Conservation (phyloP, 306 rosid species). For the Aeschynomene evenia region DNA sequence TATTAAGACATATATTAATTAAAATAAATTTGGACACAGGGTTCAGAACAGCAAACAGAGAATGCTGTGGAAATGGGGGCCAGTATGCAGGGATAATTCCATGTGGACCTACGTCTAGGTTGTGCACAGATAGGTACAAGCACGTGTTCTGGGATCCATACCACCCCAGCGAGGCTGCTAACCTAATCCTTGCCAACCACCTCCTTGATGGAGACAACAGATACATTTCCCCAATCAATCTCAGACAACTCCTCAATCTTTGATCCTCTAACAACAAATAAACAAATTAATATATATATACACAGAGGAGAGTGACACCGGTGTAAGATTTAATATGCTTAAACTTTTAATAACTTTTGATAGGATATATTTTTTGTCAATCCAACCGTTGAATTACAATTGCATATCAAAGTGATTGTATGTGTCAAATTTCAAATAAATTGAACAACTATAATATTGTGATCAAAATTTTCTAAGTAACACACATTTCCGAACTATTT, state of each 20-base stretch:
- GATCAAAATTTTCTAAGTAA: too few relatives aligned
- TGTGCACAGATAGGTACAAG: slow-evolving; percentile 56
- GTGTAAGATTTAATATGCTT: too few relatives aligned
- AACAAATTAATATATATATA: too few relatives aligned
- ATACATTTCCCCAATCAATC: slow-evolving; percentile 56
- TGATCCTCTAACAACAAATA: not conserved
- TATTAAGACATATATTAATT: too few relatives aligned
- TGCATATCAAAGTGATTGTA: too few relatives aligned
- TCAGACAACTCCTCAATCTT: slow-evolving; percentile 59
- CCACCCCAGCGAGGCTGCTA: slow-evolving; percentile 85
- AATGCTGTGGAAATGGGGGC: slow-evolving; percentile 78
- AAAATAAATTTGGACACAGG: slow-evolving; percentile 46
- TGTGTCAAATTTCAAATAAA: too few relatives aligned
- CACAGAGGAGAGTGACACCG: too few relatives aligned
- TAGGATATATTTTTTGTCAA: too few relatives aligned
- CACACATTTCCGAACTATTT: too few relatives aligned
- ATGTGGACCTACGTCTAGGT: slow-evolving; percentile 70
- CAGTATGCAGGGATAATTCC: slow-evolving; percentile 77
- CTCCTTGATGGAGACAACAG: slow-evolving; percentile 59
- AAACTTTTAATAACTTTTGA: too few relatives aligned
- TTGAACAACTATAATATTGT: too few relatives aligned
- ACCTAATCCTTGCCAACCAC: slow-evolving; percentile 58
- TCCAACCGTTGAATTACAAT: too few relatives aligned
- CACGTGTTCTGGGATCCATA: slow-evolving; percentile 85
- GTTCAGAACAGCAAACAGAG: slow-evolving; percentile 56